A percentile compares a stretch with the other conserved stretches of the same genome.
These are phyloP conservation scores for Monosporozyma aquatica DNA, from an alignment of 805 yeast species.

Conservation along the genomic window DNA sequence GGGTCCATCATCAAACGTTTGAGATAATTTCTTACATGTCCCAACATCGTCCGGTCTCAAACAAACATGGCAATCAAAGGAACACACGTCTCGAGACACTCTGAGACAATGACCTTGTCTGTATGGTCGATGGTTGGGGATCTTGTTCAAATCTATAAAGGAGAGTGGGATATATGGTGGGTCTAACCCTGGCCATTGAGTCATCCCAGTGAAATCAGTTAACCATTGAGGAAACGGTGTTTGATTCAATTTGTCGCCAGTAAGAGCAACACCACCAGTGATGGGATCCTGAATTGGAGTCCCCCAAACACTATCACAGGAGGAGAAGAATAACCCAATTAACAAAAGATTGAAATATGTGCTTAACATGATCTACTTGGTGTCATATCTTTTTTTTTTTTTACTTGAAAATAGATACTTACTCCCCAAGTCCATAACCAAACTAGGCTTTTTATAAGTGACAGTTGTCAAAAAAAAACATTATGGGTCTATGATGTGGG, in stretches of 20 bases:
- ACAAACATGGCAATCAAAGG: slow-evolving; percentile 82
- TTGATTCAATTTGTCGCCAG: slow-evolving; percentile 9
- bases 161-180: slow-evolving; percentile 85
- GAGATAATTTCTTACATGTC: slow-evolving; percentile 67
- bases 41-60: slow-evolving; percentile 64
- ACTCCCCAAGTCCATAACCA: too few relatives aligned
- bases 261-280: slow-evolving; percentile 8
- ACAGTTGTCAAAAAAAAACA: too few relatives aligned
- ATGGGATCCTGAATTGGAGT: too few relatives aligned
- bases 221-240: slow-evolving; percentile 77
- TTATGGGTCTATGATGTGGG: too few relatives aligned
- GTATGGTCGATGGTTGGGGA: slow-evolving; percentile 45
- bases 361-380: too few relatives aligned
- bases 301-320: too few relatives aligned
- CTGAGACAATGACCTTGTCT: slow-evolving; percentile 50
- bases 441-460: too few relatives aligned
- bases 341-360: too few relatives aligned
- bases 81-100: slow-evolving; percentile 47
- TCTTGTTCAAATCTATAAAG: slow-evolving; percentile 46
- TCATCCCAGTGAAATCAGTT: slow-evolving; percentile 58
- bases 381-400: too few relatives aligned
- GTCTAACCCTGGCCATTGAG: slow-evolving; percentile 73
- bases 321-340: too few relatives aligned
- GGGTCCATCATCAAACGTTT: slow-evolving; percentile 96
- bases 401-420: too few relatives aligned